These are phyloP conservation scores for Aspergillus nanangensis DNA, from an alignment of 495 filamentous ascomycete genomes.

Conservation along the genomic window DNA sequence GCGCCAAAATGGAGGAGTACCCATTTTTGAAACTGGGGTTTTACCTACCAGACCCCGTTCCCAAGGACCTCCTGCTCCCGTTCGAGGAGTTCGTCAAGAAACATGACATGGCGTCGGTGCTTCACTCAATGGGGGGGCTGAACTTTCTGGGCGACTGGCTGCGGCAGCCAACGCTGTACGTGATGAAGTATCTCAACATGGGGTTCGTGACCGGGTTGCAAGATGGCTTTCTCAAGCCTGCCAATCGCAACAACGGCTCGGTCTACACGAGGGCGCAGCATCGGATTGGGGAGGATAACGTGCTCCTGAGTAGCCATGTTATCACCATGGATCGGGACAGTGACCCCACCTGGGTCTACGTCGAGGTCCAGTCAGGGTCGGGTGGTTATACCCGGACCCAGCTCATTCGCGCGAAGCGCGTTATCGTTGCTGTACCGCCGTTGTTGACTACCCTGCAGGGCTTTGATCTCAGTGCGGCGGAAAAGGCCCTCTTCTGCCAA, in stretches of 20 bases:
- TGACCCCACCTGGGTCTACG: background rate
- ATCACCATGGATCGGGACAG: conserved; percentile 7
- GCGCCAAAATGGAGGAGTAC: conserved; percentile 30
- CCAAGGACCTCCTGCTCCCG: conserved; percentile 40
- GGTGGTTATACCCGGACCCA: conserved; percentile 4
- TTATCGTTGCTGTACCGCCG: conserved; percentile 33
- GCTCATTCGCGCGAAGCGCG: conserved; percentile 33
- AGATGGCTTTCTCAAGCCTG: conserved; percentile 1
- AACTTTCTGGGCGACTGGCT: conserved; percentile 1
- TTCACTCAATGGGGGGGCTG: background rate
- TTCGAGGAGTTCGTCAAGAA: conserved; percentile 40
- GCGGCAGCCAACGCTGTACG: conserved; percentile 6
- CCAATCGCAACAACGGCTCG: conserved; percentile 29
- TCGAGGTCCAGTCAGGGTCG: conserved; percentile 22
- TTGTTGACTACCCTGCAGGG: conserved; percentile 20
- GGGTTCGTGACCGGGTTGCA: conserved; percentile 4
- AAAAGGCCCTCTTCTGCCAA: conserved; percentile 31
- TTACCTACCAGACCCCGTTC: conserved; percentile 38
- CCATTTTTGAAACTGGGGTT: conserved; percentile 34
- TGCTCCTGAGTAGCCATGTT: conserved; percentile 27
- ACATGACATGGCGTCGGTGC: conserved; percentile 22
- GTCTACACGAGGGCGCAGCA: conserved; percentile 30
- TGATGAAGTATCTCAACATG: conserved; percentile 10
- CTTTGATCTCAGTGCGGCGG: conserved; percentile 28
- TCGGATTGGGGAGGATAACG: conserved; percentile 18